phyloP scores from a whole-genome alignment of 805 yeast genomes.

The Komagataella ulmi region DNA sequence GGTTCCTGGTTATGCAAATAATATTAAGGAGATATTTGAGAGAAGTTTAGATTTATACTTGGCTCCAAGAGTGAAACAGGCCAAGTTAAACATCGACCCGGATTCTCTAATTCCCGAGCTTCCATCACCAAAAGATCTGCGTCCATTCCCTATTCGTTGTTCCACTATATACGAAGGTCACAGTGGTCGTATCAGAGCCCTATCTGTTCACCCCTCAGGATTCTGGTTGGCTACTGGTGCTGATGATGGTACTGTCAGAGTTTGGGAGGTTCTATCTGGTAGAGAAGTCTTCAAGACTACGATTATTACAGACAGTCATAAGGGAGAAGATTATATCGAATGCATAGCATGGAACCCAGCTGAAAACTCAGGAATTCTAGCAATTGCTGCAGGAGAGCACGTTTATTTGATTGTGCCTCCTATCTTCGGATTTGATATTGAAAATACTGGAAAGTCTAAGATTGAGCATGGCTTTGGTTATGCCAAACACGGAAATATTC shows the following conservation, averaged over 20 bases:
- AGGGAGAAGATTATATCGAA: conserved; percentile 69
- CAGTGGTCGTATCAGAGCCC: conserved; percentile 63
- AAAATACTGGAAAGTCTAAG: conserved; percentile 63
- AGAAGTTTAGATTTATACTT: conserved; percentile 85
- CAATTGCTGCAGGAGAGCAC: conserved; percentile 73
- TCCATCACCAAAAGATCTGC: conserved; percentile 91
- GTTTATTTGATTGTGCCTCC: conserved; percentile 80
- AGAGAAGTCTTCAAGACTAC: conserved; percentile 70
- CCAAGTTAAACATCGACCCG: conserved; percentile 88
- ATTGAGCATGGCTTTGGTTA: conserved; percentile 90
- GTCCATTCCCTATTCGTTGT: conserved; percentile 91
- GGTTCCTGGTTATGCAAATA: conserved; percentile 86
- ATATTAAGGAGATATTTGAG: conserved; percentile 84
- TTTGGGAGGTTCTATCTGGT: conserved; percentile 96
- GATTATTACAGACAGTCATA: conserved; percentile 32
- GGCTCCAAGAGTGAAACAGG: conserved; percentile 91
- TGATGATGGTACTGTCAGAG: conserved; percentile 88
- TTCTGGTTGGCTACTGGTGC: conserved; percentile 96
- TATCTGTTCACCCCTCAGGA: conserved; percentile 82
- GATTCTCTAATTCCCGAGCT: conserved; percentile 91
- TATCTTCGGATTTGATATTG: conserved; percentile 77
- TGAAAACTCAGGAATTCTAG: conserved; percentile 58
- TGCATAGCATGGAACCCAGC: conserved; percentile 86
- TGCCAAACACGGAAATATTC: conserved; percentile 28
- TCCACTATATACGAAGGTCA: conserved; percentile 83